Evolutionary conservation across 768 basidiomycete species (phyloP), one percentile per base, ranked within the genome.

Genomic region (Phaffia tasmanica): DNA sequence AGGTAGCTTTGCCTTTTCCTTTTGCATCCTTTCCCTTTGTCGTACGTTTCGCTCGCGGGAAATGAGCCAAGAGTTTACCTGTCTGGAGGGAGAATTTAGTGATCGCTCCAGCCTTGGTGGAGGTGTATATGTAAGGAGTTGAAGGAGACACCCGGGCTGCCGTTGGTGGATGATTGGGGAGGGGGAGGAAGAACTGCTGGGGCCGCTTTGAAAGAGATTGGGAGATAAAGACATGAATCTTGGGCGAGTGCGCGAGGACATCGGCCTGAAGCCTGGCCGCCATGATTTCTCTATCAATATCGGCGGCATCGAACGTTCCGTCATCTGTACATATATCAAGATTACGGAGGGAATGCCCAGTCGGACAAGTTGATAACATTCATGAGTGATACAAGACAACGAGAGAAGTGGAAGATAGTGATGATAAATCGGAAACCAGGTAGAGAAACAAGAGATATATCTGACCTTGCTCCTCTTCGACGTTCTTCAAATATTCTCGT

Each of bases 291-390:
- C 84, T 83, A 80, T 99, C 95, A 30, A 98, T 85, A 71, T 97
- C 93, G 1, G 89, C 92, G 5, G 95, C 95, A 74, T 99, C 94
- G 70, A 85, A 92, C 69, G 91, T 91, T 46, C 87, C 89, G 29
- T 92, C 92, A 67, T 85, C 89, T 83, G 23, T 55, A 32, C n/a
- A n/a, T 23, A 63, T 57, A 35, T 2, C 32, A 2, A 6, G 23
- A 5, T 8, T 51, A 11, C 3, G 63, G 23, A 70, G 53, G 35
- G 21, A 60, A 35, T 32, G 55, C 8, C 0, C 42, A 25, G 2
- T 4, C 4, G 42, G 27, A 21, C 19, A 7, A 23, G 15, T n/a
- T 59, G 30, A 60, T 23, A 15, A 61, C 30, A 42, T 19, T 16
- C 3, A 30, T 50, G 42, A 55, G 30, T 25, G 7, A 2, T 27